phyloP scores from a whole-genome alignment of 768 basidiomycete species.

The Nidula microcarpa region DNA sequence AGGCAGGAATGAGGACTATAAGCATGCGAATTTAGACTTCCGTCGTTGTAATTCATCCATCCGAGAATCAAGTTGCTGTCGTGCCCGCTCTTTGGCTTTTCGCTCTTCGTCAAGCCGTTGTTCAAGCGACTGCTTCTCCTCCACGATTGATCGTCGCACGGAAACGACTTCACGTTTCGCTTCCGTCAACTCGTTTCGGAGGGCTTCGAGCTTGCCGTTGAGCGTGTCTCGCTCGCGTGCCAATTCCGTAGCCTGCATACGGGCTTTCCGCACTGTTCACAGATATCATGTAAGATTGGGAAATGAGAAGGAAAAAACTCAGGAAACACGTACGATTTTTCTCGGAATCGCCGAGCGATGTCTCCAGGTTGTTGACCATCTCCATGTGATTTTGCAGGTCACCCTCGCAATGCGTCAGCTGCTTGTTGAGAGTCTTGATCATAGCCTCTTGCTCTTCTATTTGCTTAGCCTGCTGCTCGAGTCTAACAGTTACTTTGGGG shows the following conservation, averaged over 20 bases:
- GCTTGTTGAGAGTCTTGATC: conserved; percentile 93
- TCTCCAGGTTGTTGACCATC: conserved; percentile 78
- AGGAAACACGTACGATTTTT: conserved; percentile 71
- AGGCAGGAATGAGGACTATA: conserved; percentile 40
- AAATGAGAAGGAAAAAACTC: not conserved
- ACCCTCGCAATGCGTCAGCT: conserved; percentile 87
- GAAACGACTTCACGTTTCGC: conserved; percentile 76
- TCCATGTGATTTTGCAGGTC: conserved; percentile 93
- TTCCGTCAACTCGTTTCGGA: conserved; percentile 73
- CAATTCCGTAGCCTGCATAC: conserved; percentile 89
- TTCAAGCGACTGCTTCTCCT: conserved; percentile 87
- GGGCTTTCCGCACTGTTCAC: conserved; percentile 79
- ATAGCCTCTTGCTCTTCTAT: conserved; percentile 84
- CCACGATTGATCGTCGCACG: conserved; percentile 76
- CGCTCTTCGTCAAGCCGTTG: conserved; percentile 83
- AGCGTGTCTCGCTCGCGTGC: conserved; percentile 82
- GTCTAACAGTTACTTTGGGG: conserved; percentile 48
- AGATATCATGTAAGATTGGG: conserved; percentile 3
- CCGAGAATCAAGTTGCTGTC: conserved; percentile 81
- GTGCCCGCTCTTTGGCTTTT: conserved; percentile 82
- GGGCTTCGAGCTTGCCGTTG: conserved; percentile 56
- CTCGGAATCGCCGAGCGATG: conserved; percentile 86
- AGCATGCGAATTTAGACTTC: conserved; percentile 90
- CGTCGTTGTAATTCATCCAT: conserved; percentile 83
- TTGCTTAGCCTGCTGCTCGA: conserved; percentile 74